Base-by-base conservation (phyloP, 345 rosid genomes). In the Populus tremula region DNA sequence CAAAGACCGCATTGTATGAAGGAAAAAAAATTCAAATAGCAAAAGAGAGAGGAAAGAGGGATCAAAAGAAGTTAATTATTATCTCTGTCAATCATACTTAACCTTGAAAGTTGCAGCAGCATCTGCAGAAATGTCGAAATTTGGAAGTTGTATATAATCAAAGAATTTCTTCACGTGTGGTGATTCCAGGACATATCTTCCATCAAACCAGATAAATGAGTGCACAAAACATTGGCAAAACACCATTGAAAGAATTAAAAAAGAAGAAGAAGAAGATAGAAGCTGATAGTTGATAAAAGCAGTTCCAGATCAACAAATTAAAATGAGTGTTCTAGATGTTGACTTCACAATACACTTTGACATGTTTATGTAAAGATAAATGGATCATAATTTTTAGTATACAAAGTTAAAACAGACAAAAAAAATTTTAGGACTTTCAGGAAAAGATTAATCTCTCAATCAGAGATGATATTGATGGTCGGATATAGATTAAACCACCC, bases 51-150 rank as follows among this genome's bases (percentile, higher is more conserved):
- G 17, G 79, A 41, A 64, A 59, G 67, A 84, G 69, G 7, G 21
- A 27, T 1, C 35, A 69, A 73, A 74, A 72, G 29, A 31, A 54
- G 56, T 56, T 20, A 29, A 41, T 23, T 23, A 4, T 39, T 31
- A 76, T 31, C 65, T 45, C 35, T 33, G 13, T 68, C 66, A 65
- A 35, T 75, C 71, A 56, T 70, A 69, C 56, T 38, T 76, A 73
- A 96, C 98, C 99, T 94, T 96, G 84, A 96, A 94, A 65, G 99
- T 92, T 13, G 96, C 98, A 84, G 97, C 99, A 82, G 97, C 99
- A 90, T 94, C 98, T 56, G 99, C 98, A 71, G 98, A 94, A 82
- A 96, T 86, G 74, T 96, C 98, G 23, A 96, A 96, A 84, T 96
- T 94, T 43, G 98, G 98, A 81, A 96, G 93, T 84, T 91, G 98